Percentiles rank a stretch among this genome's conserved stretches.
phyloP scores from a whole-genome alignment of 129 eudicot species.

The Rutidosis leptorrhynchoides region DNA sequence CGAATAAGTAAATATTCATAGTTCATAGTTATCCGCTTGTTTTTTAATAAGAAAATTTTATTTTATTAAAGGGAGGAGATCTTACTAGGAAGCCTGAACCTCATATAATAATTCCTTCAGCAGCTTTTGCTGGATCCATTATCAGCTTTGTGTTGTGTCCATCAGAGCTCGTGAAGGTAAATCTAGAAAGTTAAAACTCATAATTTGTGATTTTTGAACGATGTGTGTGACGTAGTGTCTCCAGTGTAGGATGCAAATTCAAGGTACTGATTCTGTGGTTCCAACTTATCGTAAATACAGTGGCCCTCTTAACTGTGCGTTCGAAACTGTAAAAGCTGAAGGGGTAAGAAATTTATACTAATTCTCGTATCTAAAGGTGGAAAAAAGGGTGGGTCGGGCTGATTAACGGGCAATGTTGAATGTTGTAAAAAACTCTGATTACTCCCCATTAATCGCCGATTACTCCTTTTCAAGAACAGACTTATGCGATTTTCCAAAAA shows the following conservation, averaged over 20 bases:
- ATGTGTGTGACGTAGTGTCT: conserved; percentile 47
- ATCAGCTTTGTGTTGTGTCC: conserved; percentile 89
- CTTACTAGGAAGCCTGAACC: conserved; percentile 54
- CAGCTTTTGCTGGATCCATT: conserved; percentile 72
- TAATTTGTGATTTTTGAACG: conserved; percentile 13
- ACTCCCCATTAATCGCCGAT: too few relatives aligned
- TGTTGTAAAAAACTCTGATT: too few relatives aligned
- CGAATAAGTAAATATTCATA: too few relatives aligned
- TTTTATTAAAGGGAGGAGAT: conserved; percentile 47
- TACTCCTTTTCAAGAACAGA: too few relatives aligned
- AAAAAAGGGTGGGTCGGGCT: not conserved
- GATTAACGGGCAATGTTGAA: not conserved
- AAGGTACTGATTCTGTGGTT: conserved; percentile 70
- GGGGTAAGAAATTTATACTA: conserved; percentile 56
- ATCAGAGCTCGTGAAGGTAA: conserved; percentile 84
- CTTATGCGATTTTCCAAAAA: too few relatives aligned
- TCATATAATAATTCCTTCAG: conserved; percentile 65
- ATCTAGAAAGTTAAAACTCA: conserved; percentile 8
- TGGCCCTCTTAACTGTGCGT: conserved; percentile 80
- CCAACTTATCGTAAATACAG: conserved; percentile 49
- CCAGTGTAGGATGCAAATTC: conserved; percentile 99
- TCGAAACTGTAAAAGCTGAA: conserved; percentile 66
- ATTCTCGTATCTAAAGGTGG: not conserved
- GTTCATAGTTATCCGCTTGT: conserved; percentile 4
- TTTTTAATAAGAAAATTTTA: not conserved